Percentiles rank a stretch among this genome's conserved stretches.
Evolutionary conservation across 805 yeast species (phyloP).

Genomic region (Saccharomycopsis sp.): DNA sequence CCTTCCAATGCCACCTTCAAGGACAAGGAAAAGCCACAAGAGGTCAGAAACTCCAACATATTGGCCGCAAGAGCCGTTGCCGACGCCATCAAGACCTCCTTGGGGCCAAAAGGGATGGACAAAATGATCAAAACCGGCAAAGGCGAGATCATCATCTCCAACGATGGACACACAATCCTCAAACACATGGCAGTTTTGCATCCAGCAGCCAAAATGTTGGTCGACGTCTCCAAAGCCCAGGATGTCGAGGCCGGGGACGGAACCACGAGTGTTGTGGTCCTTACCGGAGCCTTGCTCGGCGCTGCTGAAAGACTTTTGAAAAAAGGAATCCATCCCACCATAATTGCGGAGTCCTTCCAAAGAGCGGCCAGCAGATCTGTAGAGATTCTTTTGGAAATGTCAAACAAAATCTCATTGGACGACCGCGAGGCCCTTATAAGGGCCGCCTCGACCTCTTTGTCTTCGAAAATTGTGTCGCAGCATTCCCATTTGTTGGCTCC

Average conservation of each 20-base stretch:
- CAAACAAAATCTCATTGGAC: slow-evolving; percentile 65
- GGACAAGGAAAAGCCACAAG: slow-evolving; percentile 92
- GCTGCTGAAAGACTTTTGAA: slow-evolving; percentile 89
- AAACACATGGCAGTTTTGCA: slow-evolving; percentile 98
- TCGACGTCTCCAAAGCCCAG: slow-evolving; percentile 95
- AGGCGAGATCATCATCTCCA: slow-evolving; percentile 91
- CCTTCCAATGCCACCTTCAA: slow-evolving; percentile 84
- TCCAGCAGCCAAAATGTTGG: slow-evolving; percentile 98
- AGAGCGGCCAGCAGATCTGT: slow-evolving; percentile 80
- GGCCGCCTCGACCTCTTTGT: slow-evolving; percentile 91
- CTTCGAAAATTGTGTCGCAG: slow-evolving; percentile 94
- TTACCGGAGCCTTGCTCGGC: slow-evolving; percentile 88
- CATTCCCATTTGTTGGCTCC: slow-evolving; percentile 83
- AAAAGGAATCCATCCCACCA: slow-evolving; percentile 92
- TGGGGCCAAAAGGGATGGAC: slow-evolving; percentile 99
- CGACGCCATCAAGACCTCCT: slow-evolving; percentile 88
- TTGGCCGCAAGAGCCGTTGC: slow-evolving; percentile 92
- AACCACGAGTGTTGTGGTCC: slow-evolving; percentile 92
- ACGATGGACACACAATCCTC: slow-evolving; percentile 96
- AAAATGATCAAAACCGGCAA: slow-evolving; percentile 93
- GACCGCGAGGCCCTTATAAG: slow-evolving; percentile 80
- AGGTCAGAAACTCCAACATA: slow-evolving; percentile 82
- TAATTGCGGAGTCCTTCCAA: slow-evolving; percentile 89
- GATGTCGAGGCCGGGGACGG: slow-evolving; percentile 99
- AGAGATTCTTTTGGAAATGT: slow-evolving; percentile 77